A percentile compares a stretch with the other conserved stretches of the same genome.
Conservation (phyloP, 805 yeast genomes). For the Hanseniaspora hatyaiensis region DNA sequence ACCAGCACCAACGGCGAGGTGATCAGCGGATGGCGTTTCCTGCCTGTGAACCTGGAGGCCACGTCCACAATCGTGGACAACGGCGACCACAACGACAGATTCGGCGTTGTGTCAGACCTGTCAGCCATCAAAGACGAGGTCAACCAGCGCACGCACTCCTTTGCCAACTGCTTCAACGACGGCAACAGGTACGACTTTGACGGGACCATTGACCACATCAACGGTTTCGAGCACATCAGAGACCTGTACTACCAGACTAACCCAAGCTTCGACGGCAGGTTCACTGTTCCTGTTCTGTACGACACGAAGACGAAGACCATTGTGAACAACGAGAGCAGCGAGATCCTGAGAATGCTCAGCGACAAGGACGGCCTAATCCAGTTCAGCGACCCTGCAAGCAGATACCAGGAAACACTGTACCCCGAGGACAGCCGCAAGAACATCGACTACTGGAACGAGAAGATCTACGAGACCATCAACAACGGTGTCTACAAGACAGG, state of each 20-base stretch:
- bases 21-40: slow-evolving; percentile 75
- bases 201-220: slow-evolving; percentile 47
- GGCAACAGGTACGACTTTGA: slow-evolving; percentile 23
- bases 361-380: slow-evolving; percentile 7
- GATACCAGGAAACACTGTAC: slow-evolving; percentile 31
- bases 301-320: slow-evolving; percentile 71
- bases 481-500: slow-evolving; percentile 92
- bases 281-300: slow-evolving; percentile 90
- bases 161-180: slow-evolving; percentile 20
- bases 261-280: slow-evolving; percentile 67
- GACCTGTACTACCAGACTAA: slow-evolving; percentile 67
- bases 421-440: slow-evolving; percentile 43
- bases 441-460: slow-evolving; percentile 66
- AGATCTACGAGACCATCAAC: slow-evolving; percentile 78
- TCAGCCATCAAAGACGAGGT: slow-evolving; percentile 13
- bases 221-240: slow-evolving; percentile 48
- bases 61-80: slow-evolving; percentile 19
- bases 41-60: slow-evolving; percentile 34
- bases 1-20: slow-evolving; percentile 33
- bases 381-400: slow-evolving; percentile 34
- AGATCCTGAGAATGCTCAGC: slow-evolving; percentile 74
- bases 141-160: slow-evolving; percentile 16
- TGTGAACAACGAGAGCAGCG: slow-evolving; percentile 85
- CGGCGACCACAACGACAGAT: slow-evolving; percentile 17
- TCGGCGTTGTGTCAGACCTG: slow-evolving; percentile 21